These are phyloP conservation scores for Phyllachora maydis DNA, from an alignment of 2,329 filamentous ascomycete genomes.

Conservation along the genomic window DNA sequence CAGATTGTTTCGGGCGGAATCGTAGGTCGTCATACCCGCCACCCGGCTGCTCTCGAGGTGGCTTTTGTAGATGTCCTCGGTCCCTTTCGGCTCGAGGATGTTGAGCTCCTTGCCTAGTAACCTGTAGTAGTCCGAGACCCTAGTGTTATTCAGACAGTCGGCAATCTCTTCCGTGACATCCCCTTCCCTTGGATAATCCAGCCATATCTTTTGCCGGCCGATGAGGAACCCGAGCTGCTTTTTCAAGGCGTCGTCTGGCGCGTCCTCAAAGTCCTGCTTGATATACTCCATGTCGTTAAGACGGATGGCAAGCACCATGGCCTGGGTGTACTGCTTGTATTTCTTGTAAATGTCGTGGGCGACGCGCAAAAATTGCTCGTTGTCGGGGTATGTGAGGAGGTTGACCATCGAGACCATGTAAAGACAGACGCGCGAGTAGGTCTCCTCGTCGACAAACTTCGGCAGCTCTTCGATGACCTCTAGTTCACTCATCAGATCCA, in stretches of 20 bases:
- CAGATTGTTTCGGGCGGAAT: slow-evolving; percentile 89
- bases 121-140: slow-evolving; percentile 83
- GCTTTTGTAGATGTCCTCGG: slow-evolving; percentile 98
- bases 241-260: slow-evolving; percentile 62
- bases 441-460: slow-evolving; percentile 81
- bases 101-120: slow-evolving; percentile 88
- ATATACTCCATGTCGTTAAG: slow-evolving; percentile 78
- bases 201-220: slow-evolving; percentile 72
- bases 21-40: slow-evolving; percentile 79
- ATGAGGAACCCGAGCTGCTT: slow-evolving; percentile 91
- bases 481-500: slow-evolving; percentile 89
- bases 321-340: slow-evolving; percentile 84
- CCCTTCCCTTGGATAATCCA: slow-evolving; percentile 41
- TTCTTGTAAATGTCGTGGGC: slow-evolving; percentile 86
- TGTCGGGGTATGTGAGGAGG: slow-evolving; percentile 90
- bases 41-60: slow-evolving; percentile 91
- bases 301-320: slow-evolving; percentile 83
- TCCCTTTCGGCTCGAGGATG: slow-evolving; percentile 87
- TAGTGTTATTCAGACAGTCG: slow-evolving; percentile 74
- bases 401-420: slow-evolving; percentile 99
- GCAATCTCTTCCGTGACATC: slow-evolving; percentile 55
- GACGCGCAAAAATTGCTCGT: slow-evolving; percentile 82
- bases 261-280: slow-evolving; percentile 58
- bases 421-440: slow-evolving; percentile 77
- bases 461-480: slow-evolving; percentile 91